Evolutionary conservation across 148 eudicot species (phyloP).

Genomic region (Dysphania ambrosioides): DNA sequence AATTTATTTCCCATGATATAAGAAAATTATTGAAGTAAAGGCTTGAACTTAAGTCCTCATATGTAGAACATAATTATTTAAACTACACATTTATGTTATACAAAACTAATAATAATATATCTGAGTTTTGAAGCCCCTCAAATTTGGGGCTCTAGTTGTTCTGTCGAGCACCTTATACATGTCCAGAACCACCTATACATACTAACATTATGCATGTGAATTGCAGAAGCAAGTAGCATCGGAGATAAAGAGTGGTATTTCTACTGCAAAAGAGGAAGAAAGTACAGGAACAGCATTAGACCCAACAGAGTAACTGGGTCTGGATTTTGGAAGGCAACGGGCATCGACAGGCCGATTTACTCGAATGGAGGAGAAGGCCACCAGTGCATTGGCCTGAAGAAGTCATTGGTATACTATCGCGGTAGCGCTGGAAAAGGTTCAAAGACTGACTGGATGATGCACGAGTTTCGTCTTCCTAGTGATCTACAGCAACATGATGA

Average conservation of each 20-base stretch:
- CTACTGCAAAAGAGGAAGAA: conserved; percentile 89
- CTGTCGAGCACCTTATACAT: too few relatives aligned
- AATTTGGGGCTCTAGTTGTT: too few relatives aligned
- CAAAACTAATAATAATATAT: too few relatives aligned
- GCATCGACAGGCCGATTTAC: conserved; percentile 70
- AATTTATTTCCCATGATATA: too few relatives aligned
- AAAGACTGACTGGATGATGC: conserved; percentile 98
- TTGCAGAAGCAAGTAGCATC: conserved; percentile 52
- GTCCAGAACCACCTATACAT: too few relatives aligned
- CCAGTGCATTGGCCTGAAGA: conserved; percentile 69
- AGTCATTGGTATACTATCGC: conserved; percentile 73
- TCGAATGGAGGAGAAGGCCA: conserved; percentile 36
- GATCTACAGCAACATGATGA: conserved; percentile 28
- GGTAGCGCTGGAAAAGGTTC: conserved; percentile 87
- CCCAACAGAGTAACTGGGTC: conserved; percentile 88
- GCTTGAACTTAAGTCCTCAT: too few relatives aligned
- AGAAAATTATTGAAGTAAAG: too few relatives aligned
- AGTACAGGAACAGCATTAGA: conserved; percentile 81
- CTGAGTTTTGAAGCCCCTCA: too few relatives aligned
- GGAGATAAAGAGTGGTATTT: conserved; percentile 95
- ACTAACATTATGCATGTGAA: neutral
- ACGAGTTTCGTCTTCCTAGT: conserved; percentile 82
- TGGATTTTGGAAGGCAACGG: conserved; percentile 96
- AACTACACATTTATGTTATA: too few relatives aligned
- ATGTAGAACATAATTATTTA: too few relatives aligned